A percentile compares a stretch with the other conserved stretches of the same genome.
Evolutionary conservation across 2,329 filamentous ascomycete genomes (phyloP).

Genomic region (Curvularia eragrostidis): DNA sequence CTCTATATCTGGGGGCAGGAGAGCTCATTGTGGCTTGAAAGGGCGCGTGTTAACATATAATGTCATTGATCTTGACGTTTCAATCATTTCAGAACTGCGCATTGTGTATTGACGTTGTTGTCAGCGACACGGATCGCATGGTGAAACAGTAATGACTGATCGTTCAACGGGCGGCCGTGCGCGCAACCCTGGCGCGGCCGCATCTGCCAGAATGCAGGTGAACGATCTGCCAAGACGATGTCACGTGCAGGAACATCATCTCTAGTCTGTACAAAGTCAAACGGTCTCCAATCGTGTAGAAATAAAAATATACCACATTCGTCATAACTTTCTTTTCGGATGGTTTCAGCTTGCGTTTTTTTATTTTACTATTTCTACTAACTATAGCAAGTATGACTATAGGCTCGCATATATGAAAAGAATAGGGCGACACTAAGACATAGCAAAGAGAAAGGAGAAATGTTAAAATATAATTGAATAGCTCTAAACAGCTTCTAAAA

Average conservation of each 20-base stretch:
- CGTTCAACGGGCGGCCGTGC: not conserved
- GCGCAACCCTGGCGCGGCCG: constrained; percentile 2
- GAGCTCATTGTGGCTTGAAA: constrained; percentile 9
- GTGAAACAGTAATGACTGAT: constrained; percentile 1
- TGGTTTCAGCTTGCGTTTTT: not conserved
- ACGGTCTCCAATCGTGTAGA: not conserved
- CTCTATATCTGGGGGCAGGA: not conserved
- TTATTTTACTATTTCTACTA: not conserved
- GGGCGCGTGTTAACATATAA: not conserved
- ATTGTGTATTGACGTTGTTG: not conserved
- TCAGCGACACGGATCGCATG: not conserved
- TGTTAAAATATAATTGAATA: not conserved
- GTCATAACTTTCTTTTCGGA: not conserved
- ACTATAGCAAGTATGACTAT: too few species aligned
- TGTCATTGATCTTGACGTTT: not conserved
- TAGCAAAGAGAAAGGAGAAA: not conserved
- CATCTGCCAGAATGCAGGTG: constrained; percentile 10
- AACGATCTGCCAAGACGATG: constrained; percentile 14
- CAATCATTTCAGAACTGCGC: not conserved
- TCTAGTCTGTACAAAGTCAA: not conserved
- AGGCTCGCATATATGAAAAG: not conserved
- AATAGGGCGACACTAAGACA: not conserved
- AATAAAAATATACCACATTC: not conserved
- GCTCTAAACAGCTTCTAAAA: not conserved
- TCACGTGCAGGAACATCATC: constrained; percentile 9